These are phyloP conservation scores for Talaromyces islandicus DNA, from an alignment of 2,329 filamentous ascomycete genomes.

Conservation along the genomic window DNA sequence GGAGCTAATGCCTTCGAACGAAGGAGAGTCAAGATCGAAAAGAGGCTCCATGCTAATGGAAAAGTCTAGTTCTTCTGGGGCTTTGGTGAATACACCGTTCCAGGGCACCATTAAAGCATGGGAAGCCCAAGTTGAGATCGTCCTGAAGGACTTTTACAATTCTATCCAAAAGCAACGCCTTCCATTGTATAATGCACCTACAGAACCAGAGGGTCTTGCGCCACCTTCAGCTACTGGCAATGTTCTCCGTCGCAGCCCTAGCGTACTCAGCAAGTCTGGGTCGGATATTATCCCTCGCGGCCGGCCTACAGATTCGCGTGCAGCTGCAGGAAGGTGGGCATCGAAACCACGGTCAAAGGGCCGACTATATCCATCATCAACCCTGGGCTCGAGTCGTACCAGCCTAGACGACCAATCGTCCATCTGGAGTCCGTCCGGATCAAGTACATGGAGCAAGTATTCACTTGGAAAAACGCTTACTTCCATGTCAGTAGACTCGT, in stretches of 20 bases:
- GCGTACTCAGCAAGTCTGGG: slow-evolving; percentile 85
- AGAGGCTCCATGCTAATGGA: slow-evolving; percentile 7
- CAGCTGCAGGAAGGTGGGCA: slow-evolving; percentile 65
- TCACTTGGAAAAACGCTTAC: slow-evolving; percentile 87
- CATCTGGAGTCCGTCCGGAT: slow-evolving; percentile 83
- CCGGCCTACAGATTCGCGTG: slow-evolving; percentile 60
- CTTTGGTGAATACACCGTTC: slow-evolving; percentile 71
- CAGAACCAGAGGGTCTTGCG: slow-evolving; percentile 31
- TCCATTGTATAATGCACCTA: slow-evolving; percentile 70
- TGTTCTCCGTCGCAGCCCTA: slow-evolving; percentile 78
- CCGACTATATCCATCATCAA: slow-evolving; percentile 67
- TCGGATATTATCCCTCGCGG: slow-evolving; percentile 71
- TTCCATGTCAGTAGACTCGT: slow-evolving; percentile 86
- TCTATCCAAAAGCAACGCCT: slow-evolving; percentile 85
- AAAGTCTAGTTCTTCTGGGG: slow-evolving; percentile 44
- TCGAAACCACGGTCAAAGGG: slow-evolving; percentile 81
- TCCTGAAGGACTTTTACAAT: slow-evolving; percentile 84
- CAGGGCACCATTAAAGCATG: slow-evolving; percentile 70
- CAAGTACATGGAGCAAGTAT: slow-evolving; percentile 94
- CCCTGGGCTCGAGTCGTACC: slow-evolving; percentile 83
- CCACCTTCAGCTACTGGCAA: slow-evolving; percentile 19
- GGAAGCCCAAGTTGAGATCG: slow-evolving; percentile 84
- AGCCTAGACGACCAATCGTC: slow-evolving; percentile 89
- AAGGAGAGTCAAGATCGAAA: slow-evolving; percentile 10
- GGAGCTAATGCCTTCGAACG: slow-evolving; percentile 7